Evolutionary conservation across 352 stramenopile species (phyloP).

Genomic region (Globisporangium alternatum): DNA sequence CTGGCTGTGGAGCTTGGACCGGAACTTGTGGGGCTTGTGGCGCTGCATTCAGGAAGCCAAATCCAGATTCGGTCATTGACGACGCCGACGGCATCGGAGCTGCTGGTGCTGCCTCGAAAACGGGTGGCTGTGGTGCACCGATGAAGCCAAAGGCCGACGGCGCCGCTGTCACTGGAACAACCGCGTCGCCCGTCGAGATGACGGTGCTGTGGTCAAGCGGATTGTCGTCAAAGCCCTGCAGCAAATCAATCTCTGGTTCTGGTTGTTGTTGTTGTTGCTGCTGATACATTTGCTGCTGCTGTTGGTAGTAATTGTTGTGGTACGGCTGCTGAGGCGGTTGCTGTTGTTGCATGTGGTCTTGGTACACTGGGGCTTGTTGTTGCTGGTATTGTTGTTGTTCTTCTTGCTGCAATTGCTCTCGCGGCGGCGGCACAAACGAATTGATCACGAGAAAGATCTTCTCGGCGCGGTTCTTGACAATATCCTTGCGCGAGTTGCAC

Average conservation of each 20-base stretch:
- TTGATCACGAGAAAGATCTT: conserved; percentile 49
- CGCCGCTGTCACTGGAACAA: conserved; percentile 6
- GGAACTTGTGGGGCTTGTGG: conserved; percentile 9
- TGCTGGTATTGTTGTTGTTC: conserved; percentile 1
- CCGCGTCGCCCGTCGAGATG: not conserved
- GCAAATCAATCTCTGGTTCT: conserved; percentile 15
- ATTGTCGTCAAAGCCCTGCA: conserved; percentile 19
- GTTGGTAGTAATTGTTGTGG: conserved; percentile 10
- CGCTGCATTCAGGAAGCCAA: conserved; percentile 33
- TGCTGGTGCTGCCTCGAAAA: conserved; percentile 5
- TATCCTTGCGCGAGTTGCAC: conserved; percentile 63
- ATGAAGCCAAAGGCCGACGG: conserved; percentile 41
- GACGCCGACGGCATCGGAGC: conserved; percentile 20
- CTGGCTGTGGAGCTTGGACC: not conserved
- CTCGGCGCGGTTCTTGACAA: conserved; percentile 69
- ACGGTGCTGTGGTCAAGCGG: not conserved
- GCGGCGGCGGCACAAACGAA: conserved; percentile 21
- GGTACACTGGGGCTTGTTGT: conserved; percentile 4
- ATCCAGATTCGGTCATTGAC: conserved; percentile 31
- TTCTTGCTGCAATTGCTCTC: conserved; percentile 2
- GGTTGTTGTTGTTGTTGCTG: not conserved
- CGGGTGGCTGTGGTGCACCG: conserved; percentile 10
- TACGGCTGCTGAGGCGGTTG: not conserved
- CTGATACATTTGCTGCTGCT: conserved; percentile 1
- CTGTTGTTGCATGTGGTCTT: conserved; percentile 4